Evolutionary conservation across 148 eudicot species (phyloP), one percentile per base, ranked within the genome.

Genomic region (Fagopyrum homotropicum): DNA sequence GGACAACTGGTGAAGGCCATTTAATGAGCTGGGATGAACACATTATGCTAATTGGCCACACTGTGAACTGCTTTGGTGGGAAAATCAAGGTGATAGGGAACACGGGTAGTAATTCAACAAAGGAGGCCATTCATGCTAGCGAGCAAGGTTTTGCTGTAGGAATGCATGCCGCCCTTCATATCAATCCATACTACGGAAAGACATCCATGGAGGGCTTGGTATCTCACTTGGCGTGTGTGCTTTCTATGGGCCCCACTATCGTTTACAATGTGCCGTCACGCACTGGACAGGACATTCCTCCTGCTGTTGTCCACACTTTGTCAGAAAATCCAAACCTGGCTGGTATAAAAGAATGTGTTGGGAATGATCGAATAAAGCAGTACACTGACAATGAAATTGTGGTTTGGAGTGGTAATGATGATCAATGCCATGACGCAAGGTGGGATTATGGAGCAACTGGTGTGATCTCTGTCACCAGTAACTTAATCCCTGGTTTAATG

Each of bases 21-120:
- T 75, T 92, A 48, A 92, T 92, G 97, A 87, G 93, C 75, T 92
- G 97, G 97, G 97, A 92, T 80, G 97, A 92, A 76, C 97, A 92
- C 77, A 87, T 92, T 10, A 92, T 92, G 97, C 97, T 92, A 54
- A 92, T 92, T 69, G 97, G 91, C 59, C 97, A 90, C 79, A 92
- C 96, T 3, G 88, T 92, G 52, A 92, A 92, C 77, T 92, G 96
- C 79, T 92, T 90, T 76, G 97, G 97, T 61, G 84, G 86, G 72
- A 81, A 70, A 54, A 85, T 92, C 68, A 90, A 90, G 79, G 97
- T 92, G 29, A 92, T 92, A 30, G 97, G 97, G 5, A 92, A 92
- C 79, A 92, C 97, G 0, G 96, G 97, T 48, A 92, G 97, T 73
- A 92, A 92, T 87, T 92, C 96, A 46, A 90, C 97, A 22, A 77